Evolutionary conservation across 768 basidiomycete genomes (phyloP).

Genomic region (Macrolepiota albuminosa): DNA sequence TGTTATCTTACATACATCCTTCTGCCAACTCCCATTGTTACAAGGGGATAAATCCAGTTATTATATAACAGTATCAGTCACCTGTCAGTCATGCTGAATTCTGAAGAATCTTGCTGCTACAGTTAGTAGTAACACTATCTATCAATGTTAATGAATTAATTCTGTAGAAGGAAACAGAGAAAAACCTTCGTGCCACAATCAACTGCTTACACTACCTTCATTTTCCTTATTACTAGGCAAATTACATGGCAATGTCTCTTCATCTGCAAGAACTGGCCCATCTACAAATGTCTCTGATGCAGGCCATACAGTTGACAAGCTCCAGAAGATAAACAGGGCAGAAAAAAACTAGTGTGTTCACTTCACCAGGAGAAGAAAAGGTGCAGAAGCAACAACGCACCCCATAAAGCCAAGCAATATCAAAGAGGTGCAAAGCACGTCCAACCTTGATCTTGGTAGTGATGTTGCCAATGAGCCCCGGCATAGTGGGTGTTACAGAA

Average conservation of each 20-base stretch:
- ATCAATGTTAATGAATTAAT: too few species aligned
- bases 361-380: not conserved
- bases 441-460: constrained; percentile 61
- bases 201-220: not conserved
- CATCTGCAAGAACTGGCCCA: constrained; percentile 26
- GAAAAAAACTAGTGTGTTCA: constrained; percentile 31
- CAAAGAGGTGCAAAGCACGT: constrained; percentile 50
- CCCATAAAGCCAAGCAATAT: constrained; percentile 74
- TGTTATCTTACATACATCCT: too few species aligned
- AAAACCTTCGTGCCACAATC: not conserved
- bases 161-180: not conserved
- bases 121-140: too few species aligned
- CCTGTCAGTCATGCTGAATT: too few species aligned
- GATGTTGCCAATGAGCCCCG: constrained; percentile 75
- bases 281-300: constrained; percentile 38
- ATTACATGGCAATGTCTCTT: not conserved
- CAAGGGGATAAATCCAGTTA: too few species aligned
- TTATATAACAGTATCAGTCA: too few species aligned
- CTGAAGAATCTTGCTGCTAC: too few species aligned
- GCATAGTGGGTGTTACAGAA: constrained; percentile 67
- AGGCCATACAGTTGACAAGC: constrained; percentile 35
- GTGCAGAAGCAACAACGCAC: constrained; percentile 34
- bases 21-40: too few species aligned
- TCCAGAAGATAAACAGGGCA: constrained; percentile 29
- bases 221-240: not conserved